phyloP scores from a whole-genome alignment of 768 basidiomycete genomes.

The Collybia mongolica region DNA sequence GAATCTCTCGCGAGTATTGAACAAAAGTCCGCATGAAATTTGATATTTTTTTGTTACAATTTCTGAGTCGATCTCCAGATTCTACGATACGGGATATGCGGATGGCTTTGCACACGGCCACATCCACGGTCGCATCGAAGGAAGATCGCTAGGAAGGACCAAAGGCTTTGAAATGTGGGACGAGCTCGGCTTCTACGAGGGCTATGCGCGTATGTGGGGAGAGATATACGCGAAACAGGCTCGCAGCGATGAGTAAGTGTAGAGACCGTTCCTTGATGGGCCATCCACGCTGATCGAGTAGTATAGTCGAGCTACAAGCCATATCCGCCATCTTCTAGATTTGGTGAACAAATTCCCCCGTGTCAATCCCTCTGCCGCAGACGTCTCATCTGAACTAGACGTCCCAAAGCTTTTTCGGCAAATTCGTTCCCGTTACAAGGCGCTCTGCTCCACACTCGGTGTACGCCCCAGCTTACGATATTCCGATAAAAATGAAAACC shows the following conservation, averaged over 20 bases:
- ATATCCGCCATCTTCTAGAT: constrained; percentile 68
- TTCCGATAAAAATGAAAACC: constrained; percentile 23
- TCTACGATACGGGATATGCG: constrained; percentile 75
- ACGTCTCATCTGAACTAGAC: constrained; percentile 55
- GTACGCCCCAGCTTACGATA: constrained; percentile 46
- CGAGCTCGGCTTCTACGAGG: constrained; percentile 92
- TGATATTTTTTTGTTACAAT: constrained; percentile 5
- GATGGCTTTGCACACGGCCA: constrained; percentile 84
- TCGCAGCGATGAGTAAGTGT: constrained; percentile 48
- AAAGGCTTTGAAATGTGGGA: constrained; percentile 98
- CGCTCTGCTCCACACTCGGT: constrained; percentile 80
- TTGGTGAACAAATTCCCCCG: constrained; percentile 76
- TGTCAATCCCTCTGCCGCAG: constrained; percentile 61
- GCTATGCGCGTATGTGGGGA: constrained; percentile 75
- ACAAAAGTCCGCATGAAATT: constrained; percentile 46
- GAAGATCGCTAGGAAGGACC: constrained; percentile 82
- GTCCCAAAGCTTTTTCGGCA: constrained; percentile 75
- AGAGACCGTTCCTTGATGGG: constrained; percentile 3
- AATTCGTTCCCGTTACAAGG: constrained; percentile 86
- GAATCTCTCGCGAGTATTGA: constrained; percentile 62
- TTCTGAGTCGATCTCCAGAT: constrained; percentile 41
- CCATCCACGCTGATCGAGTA: background rate
- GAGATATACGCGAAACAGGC: constrained; percentile 42
- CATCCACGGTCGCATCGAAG: constrained; percentile 89
- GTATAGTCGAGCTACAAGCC: constrained; percentile 54